Conservation (phyloP, 129 eudicot species). For the Lactuca saligna region DNA sequence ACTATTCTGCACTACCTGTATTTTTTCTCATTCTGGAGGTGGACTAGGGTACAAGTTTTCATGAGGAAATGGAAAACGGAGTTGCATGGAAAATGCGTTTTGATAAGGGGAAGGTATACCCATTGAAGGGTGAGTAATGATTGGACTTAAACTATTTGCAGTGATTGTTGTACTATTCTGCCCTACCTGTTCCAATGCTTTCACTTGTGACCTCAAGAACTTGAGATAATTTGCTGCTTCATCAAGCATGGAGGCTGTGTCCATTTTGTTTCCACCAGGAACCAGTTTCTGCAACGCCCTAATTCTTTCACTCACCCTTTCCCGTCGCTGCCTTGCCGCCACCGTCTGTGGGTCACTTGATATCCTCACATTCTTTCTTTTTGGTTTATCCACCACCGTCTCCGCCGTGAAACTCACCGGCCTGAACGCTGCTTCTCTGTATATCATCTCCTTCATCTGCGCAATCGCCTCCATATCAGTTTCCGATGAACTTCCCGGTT, state of each 20-base stretch:
- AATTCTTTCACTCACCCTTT: conserved; percentile 82
- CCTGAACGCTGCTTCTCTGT: conserved; percentile 86
- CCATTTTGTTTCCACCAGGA: conserved; percentile 97
- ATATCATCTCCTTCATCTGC: conserved; percentile 95
- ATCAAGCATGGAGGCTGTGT: conserved; percentile 97
- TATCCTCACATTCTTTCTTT: conserved; percentile 75
- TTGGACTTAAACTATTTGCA: conserved; percentile 32
- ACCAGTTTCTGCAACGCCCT: conserved; percentile 87
- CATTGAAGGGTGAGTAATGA: conserved; percentile 23
- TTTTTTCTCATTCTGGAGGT: conserved; percentile 28
- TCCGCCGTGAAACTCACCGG: conserved; percentile 73
- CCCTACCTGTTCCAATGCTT: conserved; percentile 65
- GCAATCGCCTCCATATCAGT: conserved; percentile 86
- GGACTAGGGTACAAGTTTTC: conserved; percentile 44
- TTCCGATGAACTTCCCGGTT: conserved; percentile 49
- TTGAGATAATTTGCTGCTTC: conserved; percentile 96
- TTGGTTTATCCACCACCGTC: conserved; percentile 59
- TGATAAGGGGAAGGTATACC: conserved; percentile 45
- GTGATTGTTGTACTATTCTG: conserved; percentile 36
- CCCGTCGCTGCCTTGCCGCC: conserved; percentile 93
- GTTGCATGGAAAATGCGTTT: conserved; percentile 58
- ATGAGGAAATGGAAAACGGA: conserved; percentile 30
- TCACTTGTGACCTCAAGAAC: conserved; percentile 86
- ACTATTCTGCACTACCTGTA: conserved; percentile 25
- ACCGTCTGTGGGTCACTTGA: conserved; percentile 93